Evolutionary conservation across 805 yeast genomes (phyloP).

Genomic region (Lipomyces orientalis): DNA sequence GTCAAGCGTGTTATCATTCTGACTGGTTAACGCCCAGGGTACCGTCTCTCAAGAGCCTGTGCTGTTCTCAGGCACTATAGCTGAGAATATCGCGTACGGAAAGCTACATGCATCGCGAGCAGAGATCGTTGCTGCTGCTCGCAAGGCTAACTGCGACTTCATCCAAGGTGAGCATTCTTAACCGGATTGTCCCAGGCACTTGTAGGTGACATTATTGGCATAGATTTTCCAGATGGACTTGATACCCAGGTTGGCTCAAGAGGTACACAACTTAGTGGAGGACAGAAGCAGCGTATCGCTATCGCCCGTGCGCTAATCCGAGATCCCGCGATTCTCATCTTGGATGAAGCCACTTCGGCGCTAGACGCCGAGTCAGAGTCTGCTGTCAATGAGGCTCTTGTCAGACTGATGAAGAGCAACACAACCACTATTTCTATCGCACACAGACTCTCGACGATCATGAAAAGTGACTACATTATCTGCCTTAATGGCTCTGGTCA

Average conservation of each 20-base stretch:
- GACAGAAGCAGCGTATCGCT: conserved; percentile 92
- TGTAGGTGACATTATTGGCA: background rate
- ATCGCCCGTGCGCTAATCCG: conserved; percentile 84
- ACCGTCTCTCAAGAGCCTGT: conserved; percentile 93
- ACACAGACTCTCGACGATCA: conserved; percentile 86
- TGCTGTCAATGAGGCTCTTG: conserved; percentile 76
- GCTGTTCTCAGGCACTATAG: conserved; percentile 81
- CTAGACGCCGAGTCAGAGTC: conserved; percentile 87
- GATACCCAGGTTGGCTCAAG: conserved; percentile 86
- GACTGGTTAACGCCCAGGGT: conserved; percentile 51
- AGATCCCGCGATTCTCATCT: conserved; percentile 76
- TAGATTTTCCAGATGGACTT: conserved; percentile 77
- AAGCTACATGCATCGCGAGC: conserved; percentile 61
- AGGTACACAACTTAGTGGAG: conserved; percentile 90
- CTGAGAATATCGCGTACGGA: conserved; percentile 85
- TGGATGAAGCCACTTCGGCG: conserved; percentile 96
- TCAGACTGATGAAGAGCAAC: conserved; percentile 58
- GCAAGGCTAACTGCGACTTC: conserved; percentile 78
- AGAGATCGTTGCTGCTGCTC: conserved; percentile 65
- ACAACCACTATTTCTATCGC: conserved; percentile 81
- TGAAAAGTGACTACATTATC: conserved; percentile 77
- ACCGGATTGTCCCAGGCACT: background rate
- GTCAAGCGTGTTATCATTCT: background rate
- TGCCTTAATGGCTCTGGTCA: conserved; percentile 76
- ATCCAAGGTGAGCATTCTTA: conserved; percentile 46